Percentiles rank a stretch among this genome's conserved stretches.
These are phyloP conservation scores for Tricladium varicosporioides DNA, from an alignment of 2,329 filamentous ascomycete genomes.

Conservation along the genomic window DNA sequence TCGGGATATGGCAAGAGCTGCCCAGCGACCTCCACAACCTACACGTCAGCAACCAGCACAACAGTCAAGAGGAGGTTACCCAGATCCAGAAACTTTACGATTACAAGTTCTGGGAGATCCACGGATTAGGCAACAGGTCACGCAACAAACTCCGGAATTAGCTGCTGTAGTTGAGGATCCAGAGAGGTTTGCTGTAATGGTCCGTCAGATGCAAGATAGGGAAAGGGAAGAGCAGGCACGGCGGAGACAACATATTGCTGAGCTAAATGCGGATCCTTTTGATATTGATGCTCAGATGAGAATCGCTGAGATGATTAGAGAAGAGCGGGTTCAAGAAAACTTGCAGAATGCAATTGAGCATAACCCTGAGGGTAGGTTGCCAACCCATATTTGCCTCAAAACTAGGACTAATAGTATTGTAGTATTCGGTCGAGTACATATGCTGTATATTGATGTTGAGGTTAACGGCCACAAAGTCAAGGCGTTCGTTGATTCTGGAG, in stretches of 20 bases:
- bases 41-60: constrained; percentile 34
- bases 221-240: constrained; percentile 72
- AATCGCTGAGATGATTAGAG: constrained; percentile 96
- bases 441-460: constrained; percentile 94
- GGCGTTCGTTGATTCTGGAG: constrained; percentile 94
- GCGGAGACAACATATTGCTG: constrained; percentile 77
- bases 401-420: background rate
- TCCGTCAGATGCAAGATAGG: constrained; percentile 63
- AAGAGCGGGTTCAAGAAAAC: constrained; percentile 93
- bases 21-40: constrained; percentile 34
- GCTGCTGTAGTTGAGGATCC: constrained; percentile 74
- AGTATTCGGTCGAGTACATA: constrained; percentile 94
- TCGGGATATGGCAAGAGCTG: constrained; percentile 52
- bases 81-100: constrained; percentile 78
- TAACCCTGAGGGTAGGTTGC: constrained; percentile 81
- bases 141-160: constrained; percentile 72
- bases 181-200: constrained; percentile 71
- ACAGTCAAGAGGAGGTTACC: constrained; percentile 37
- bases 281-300: constrained; percentile 86
- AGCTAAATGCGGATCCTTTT: constrained; percentile 91
- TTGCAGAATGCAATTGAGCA: constrained; percentile 95
- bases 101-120: constrained; percentile 81
- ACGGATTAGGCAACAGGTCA: constrained; percentile 66
- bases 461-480: constrained; percentile 93
- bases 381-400: background rate